Evolutionary conservation across 345 rosid genomes (phyloP), one percentile per base, ranked within the genome.

Genomic region (Gossypium sturtianum): DNA sequence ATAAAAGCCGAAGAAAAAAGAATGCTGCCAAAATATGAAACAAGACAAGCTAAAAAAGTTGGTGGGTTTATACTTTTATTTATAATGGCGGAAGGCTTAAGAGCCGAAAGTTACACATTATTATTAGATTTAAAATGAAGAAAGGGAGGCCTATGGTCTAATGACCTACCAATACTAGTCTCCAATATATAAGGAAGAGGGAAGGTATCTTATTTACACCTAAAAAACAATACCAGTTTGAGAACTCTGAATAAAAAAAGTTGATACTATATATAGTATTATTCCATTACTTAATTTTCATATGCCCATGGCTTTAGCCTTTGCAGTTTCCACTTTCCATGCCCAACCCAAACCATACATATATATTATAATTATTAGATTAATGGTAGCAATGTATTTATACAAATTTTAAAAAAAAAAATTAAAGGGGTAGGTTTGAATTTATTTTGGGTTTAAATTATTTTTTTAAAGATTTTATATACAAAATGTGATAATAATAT

Each of bases 51-150:
- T 12, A 72, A 72, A 23, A 34, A 58, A 12, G 41, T 58, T 44
- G 9, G 20, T 16, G 58, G 27, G 41, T 34, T 34, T 15, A 27
- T 16, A 16, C 41, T 34, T 34, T 34, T 5, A 34, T 34, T 16
- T 43, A 53, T 59, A 59, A 73, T 70, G 54, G 44, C 4, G 12
- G 12, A 54, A 44, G 20, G 66, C 8, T 43, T 62, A 53, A 38
- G 72, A 63, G 84, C 86, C 81, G 82, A 78, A 85, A 83, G n/a
- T 15, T 52, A 2, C 57, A 52, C 20, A 16, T 34, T 16, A 48
- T 48, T 12, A 19, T 16, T 51, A 51, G 54, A 51, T 13, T 16
- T 5, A 51, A 51, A 51, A 53, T 16, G 57, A 53, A 53, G 27
- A 44, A 15, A 23, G 25, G 60, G 75, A 66, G 49, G 3, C 34